A percentile compares a stretch with the other conserved stretches of the same genome.
Conservation (phyloP, 139 green algal genomes). For the Pleodorina starrii region DNA sequence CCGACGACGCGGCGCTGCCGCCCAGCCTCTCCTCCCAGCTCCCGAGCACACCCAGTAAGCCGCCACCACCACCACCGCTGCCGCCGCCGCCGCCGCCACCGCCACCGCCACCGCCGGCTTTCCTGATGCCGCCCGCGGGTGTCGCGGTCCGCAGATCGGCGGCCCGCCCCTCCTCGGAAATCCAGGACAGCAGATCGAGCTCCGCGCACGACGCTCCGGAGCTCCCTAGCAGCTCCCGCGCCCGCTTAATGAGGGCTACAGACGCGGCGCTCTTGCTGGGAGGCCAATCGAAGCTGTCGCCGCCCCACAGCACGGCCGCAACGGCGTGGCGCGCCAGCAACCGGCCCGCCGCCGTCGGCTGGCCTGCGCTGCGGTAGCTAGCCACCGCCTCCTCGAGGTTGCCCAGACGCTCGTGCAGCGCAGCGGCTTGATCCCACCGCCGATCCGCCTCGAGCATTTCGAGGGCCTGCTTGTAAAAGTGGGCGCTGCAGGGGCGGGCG, state of each 20-base stretch:
- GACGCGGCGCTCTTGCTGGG: neutral
- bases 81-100: neutral
- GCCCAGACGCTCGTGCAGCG: neutral
- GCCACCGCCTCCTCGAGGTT: neutral
- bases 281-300: neutral
- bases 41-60: neutral
- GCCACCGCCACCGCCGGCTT: too few species aligned
- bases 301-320: neutral
- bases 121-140: too few species aligned
- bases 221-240: neutral
- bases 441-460: neutral
- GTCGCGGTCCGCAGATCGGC: too few species aligned
- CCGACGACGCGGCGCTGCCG: neutral
- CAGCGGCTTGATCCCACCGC: neutral
- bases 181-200: neutral
- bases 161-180: too few species aligned
- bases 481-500: neutral
- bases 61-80: neutral
- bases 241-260: too few species aligned
- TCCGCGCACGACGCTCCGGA: neutral
- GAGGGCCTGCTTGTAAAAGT: neutral
- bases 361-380: neutral
- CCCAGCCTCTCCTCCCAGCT: neutral
- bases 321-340: slow-evolving; percentile 5
- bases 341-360: too few species aligned